A percentile compares a stretch with the other conserved stretches of the same genome.
These are phyloP conservation scores for Pseudocercospora vitis DNA, from an alignment of 2,329 filamentous ascomycete genomes.

Conservation along the genomic window DNA sequence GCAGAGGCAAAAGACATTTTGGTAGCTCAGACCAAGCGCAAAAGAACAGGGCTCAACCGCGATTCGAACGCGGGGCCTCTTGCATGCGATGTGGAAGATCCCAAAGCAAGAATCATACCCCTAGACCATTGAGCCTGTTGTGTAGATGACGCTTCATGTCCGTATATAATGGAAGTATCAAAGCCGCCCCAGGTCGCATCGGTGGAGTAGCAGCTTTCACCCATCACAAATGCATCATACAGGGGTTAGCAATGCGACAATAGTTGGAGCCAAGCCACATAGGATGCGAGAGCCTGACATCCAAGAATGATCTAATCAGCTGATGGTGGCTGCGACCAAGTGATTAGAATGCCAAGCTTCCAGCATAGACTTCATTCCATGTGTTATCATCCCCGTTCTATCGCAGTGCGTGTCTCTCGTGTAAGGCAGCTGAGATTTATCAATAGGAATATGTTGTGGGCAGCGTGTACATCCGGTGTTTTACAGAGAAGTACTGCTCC, in stretches of 20 bases:
- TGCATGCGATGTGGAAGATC: background rate
- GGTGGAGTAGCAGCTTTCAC: too few species aligned
- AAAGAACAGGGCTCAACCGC: conserved; percentile 4
- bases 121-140: background rate
- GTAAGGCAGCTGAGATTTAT: too few species aligned
- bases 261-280: background rate
- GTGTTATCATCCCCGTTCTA: background rate
- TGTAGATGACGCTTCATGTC: background rate
- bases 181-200: too few species aligned
- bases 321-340: background rate
- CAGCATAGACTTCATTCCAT: background rate
- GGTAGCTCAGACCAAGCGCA: background rate
- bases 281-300: background rate
- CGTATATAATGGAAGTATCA: too few species aligned
- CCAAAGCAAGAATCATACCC: conserved; percentile 11
- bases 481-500: background rate
- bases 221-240: too few species aligned
- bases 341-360: background rate
- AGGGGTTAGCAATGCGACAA: too few species aligned
- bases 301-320: background rate
- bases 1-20: background rate
- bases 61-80: conserved; percentile 7
- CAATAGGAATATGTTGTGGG: too few species aligned
- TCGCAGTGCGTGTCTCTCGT: too few species aligned
- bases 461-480: too few species aligned